Conservation (phyloP, 257 asterid genomes). For the Fraxinus pennsylvanica region DNA sequence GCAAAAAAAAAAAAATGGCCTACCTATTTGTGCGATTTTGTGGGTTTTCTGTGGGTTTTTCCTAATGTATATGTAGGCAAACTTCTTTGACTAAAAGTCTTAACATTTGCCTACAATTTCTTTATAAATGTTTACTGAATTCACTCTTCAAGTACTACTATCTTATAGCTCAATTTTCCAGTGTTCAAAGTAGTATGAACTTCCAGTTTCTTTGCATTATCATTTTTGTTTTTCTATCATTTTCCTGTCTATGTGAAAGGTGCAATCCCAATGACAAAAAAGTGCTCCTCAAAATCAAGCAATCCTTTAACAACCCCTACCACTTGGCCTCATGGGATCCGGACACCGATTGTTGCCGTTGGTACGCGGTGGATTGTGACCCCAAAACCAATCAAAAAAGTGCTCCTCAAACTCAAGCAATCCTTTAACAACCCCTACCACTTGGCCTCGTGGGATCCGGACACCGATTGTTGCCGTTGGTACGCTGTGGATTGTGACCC, state of each 20-base stretch:
- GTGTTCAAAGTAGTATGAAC: background rate
- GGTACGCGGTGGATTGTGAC: background rate
- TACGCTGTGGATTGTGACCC: background rate
- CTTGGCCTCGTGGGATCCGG: constrained; percentile 26
- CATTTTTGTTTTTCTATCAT: background rate
- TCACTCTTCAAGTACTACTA: background rate
- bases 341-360: constrained; percentile 21
- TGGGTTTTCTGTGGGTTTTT: no score
- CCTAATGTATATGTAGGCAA: no score
- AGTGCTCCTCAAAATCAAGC: constrained; percentile 23
- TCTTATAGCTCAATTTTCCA: background rate
- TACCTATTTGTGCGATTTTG: no score
- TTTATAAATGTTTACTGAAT: background rate
- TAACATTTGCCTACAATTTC: background rate
- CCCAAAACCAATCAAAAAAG: background rate
- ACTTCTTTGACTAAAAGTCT: background rate
- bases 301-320: constrained; percentile 14
- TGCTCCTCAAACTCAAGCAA: constrained; percentile 23
- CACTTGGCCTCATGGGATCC: constrained; percentile 27
- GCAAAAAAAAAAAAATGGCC: background rate
- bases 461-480: constrained; percentile 23
- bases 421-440: constrained; percentile 13
- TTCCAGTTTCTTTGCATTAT: background rate
- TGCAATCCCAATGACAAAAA: constrained; percentile 31
- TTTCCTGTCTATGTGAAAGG: background rate